Evolutionary conservation across 2,329 filamentous ascomycete genomes (phyloP), one percentile per base, ranked within the genome.

Genomic region (Microthyrium microscopicum): DNA sequence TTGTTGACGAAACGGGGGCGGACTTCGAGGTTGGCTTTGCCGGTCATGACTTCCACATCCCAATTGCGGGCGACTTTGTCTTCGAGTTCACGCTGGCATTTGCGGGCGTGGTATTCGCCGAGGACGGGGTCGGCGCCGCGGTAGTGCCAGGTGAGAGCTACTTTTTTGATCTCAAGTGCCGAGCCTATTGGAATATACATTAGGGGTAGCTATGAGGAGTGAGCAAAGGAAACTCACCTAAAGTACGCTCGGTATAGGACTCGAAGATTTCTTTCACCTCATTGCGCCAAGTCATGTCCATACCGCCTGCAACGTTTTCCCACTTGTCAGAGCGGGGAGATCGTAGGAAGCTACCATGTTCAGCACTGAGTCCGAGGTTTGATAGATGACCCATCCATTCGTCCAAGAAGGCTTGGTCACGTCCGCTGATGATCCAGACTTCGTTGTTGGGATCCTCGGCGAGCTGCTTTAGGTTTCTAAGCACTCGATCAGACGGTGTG

Each of bases 1-100:
- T 98, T 98, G 66, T 95, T 95, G 60, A 98, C 84, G 48, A 92
- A 93, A 1, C 77, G 85, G 19, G 87, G 87, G n/a, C 89, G 77
- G 20, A 95, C 87, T 56, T 98, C 89, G 18, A 98, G 66, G 51
- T 95, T 95, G 40, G 87, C 87, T 60, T 95, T 98, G 46, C 89
- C 89, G 0, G 75, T 71, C 84, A 95, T 95, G 39, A 98, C 84
- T 47, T 95, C 87, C 3, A 95, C 81, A 30, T 93, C 84, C 41
- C 73, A 73, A 49, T 74, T 77, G 33, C 21, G 12, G 17, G 62
- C 74, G 1, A 93, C 77, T 0, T 73, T 81, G 4, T 66, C 61
- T 51, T 91, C 77, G 12, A 98, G 69, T 42, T 85, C 73, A 52
- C 77, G 78, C 42, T 84, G 77, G 48, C 83, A 91, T 51, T 85